Evolutionary conservation across 129 eudicot species (phyloP).

Genomic region (Kitagawia praeruptora): DNA sequence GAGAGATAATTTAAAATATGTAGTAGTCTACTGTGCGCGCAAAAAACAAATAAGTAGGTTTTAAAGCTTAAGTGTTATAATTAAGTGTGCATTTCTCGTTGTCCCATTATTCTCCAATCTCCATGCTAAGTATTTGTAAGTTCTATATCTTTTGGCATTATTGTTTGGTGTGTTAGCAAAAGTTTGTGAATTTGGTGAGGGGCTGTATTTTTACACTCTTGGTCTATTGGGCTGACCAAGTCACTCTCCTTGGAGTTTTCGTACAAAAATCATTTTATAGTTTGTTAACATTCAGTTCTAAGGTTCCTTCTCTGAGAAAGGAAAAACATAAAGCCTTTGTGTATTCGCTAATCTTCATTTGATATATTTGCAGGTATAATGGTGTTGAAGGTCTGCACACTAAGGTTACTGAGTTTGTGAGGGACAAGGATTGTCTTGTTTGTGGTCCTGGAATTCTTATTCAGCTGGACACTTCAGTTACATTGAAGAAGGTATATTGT

Average conservation of each 20-base stretch:
- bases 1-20: neutral
- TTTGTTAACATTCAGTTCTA: neutral
- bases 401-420: slow-evolving; percentile 81
- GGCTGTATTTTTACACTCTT: neutral
- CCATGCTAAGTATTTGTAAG: neutral
- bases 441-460: slow-evolving; percentile 90
- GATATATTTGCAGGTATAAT: slow-evolving; percentile 54
- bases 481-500: slow-evolving; percentile 48
- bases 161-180: neutral
- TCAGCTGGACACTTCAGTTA: slow-evolving; percentile 65
- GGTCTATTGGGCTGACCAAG: neutral
- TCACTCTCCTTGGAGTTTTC: neutral
- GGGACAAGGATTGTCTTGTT: slow-evolving; percentile 48
- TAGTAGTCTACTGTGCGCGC: neutral
- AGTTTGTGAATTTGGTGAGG: neutral
- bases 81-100: neutral
- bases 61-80: neutral
- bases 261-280: neutral
- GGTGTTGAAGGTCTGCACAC: slow-evolving; percentile 93
- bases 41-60: neutral
- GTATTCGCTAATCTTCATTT: neutral
- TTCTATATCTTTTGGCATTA: neutral
- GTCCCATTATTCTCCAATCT: neutral
- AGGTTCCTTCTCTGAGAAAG: neutral
- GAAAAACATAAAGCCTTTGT: neutral